phyloP scores from a whole-genome alignment of 768 basidiomycete species.

The Cyclocybe cylindracea region DNA sequence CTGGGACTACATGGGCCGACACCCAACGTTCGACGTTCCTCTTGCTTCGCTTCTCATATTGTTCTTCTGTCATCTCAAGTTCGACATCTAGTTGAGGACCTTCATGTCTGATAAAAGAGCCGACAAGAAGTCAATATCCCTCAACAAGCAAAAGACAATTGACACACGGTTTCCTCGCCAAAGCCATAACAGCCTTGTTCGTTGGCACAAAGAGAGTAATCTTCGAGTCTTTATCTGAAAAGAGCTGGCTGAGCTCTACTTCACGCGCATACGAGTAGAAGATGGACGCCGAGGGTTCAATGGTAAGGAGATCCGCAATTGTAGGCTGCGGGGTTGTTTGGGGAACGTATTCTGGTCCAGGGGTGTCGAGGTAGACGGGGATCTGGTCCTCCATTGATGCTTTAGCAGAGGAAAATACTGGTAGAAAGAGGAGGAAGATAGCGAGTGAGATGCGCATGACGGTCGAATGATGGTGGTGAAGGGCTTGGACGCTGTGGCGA shows the following conservation, averaged over 20 bases:
- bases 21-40: slow-evolving; percentile 81
- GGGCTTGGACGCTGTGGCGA: no score
- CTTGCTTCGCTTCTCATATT: slow-evolving; percentile 60
- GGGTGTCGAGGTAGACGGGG: slow-evolving; percentile 21
- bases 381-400: slow-evolving; percentile 37
- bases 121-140: background rate
- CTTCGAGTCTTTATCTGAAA: slow-evolving; percentile 37
- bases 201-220: slow-evolving; percentile 79
- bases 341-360: slow-evolving; percentile 28
- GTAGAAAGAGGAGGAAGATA: slow-evolving; percentile 29
- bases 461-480: background rate
- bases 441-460: slow-evolving; percentile 35
- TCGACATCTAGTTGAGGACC: slow-evolving; percentile 45
- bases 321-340: slow-evolving; percentile 49
- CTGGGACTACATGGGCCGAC: slow-evolving; percentile 81
- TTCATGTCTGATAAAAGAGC: slow-evolving; percentile 54
- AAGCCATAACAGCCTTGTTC: slow-evolving; percentile 85
- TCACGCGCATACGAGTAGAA: slow-evolving; percentile 86
- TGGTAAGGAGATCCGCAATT: slow-evolving; percentile 76
- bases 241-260: slow-evolving; percentile 54
- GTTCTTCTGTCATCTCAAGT: slow-evolving; percentile 62
- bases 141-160: background rate
- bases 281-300: slow-evolving; percentile 74
- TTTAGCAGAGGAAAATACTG: slow-evolving; percentile 25
- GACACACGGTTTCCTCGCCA: slow-evolving; percentile 80